These are phyloP conservation scores for Acrodontium crateriforme DNA, from an alignment of 2,329 filamentous ascomycete species.

Conservation along the genomic window DNA sequence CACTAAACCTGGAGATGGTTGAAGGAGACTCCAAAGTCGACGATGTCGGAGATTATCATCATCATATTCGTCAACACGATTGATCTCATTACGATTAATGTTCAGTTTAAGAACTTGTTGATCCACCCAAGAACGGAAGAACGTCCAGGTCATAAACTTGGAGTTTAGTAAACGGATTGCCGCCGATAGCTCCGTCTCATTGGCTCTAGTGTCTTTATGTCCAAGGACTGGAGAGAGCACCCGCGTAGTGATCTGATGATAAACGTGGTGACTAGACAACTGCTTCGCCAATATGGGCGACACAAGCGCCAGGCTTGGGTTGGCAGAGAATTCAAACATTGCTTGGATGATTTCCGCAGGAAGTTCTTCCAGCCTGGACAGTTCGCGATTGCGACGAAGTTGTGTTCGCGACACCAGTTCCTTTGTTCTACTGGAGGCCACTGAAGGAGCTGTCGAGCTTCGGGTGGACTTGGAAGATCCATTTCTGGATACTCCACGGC, in stretches of 20 bases:
- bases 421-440: not conserved
- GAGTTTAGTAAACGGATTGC: conserved; percentile 19
- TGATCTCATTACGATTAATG: too few relatives aligned
- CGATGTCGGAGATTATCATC: too few relatives aligned
- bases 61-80: too few relatives aligned
- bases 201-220: conserved; percentile 1
- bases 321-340: conserved; percentile 20
- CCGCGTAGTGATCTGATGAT: conserved; percentile 14
- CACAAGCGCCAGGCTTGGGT: conserved; percentile 18
- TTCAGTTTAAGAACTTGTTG: too few relatives aligned
- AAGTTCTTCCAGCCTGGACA: conserved; percentile 19
- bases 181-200: conserved; percentile 6
- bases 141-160: conserved; percentile 21
- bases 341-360: conserved; percentile 23
- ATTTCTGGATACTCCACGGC: conserved; percentile 5
- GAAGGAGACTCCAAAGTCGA: too few relatives aligned
- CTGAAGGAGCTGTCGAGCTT: conserved; percentile 2
- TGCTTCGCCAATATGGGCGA: conserved; percentile 15
- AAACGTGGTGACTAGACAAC: conserved; percentile 18
- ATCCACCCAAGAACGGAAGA: conserved; percentile 19
- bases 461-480: conserved; percentile 4
- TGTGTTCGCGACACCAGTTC: conserved; percentile 6
- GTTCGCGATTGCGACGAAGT: conserved; percentile 3
- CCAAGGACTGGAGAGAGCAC: conserved; percentile 11
- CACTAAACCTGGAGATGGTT: conserved; percentile 9